Evolutionary conservation across 176 grass and related monocot genomes (phyloP).

Genomic region (Phragmites australis): DNA sequence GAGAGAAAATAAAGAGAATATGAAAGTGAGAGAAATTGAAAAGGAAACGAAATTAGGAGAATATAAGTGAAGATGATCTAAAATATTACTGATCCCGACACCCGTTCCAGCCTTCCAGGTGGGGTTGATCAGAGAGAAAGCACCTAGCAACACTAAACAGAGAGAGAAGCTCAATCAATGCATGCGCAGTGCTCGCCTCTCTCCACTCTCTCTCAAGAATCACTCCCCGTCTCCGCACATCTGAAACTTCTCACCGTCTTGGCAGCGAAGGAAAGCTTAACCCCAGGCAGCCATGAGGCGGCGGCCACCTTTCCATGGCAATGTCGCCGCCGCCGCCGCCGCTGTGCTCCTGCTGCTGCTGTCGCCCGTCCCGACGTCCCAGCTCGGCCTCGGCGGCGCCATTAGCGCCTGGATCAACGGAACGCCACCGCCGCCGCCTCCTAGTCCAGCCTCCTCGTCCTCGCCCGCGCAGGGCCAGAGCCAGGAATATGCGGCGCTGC

Average conservation of each 20-base stretch:
- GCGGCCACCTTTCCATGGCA: conserved; percentile 18
- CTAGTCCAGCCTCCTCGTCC: background rate
- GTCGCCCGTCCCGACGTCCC: conserved; percentile 22
- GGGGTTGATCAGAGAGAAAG: background rate
- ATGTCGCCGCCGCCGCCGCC: background rate
- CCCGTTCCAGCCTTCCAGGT: conserved; percentile 35
- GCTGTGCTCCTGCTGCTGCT: conserved; percentile 32
- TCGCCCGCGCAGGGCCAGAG: conserved; percentile 13
- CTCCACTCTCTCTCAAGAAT: background rate
- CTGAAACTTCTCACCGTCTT: background rate
- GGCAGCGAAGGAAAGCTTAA: background rate
- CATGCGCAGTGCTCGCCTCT: background rate
- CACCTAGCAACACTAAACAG: background rate
- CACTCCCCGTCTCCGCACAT: background rate
- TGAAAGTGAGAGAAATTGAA: too few species aligned
- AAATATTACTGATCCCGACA: too few species aligned
- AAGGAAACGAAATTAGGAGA: too few species aligned
- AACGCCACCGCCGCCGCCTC: conserved; percentile 10
- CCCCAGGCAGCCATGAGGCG: conserved; percentile 26
- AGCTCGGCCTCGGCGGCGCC: conserved; percentile 46
- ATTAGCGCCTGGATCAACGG: conserved; percentile 69
- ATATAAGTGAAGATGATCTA: too few species aligned
- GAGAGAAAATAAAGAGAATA: too few species aligned
- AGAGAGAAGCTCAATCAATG: conserved; percentile 30
- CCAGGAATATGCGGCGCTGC: conserved; percentile 66